Evolutionary conservation across 2,329 filamentous ascomycete genomes (phyloP).

Genomic region (Colletotrichum brevisporum): DNA sequence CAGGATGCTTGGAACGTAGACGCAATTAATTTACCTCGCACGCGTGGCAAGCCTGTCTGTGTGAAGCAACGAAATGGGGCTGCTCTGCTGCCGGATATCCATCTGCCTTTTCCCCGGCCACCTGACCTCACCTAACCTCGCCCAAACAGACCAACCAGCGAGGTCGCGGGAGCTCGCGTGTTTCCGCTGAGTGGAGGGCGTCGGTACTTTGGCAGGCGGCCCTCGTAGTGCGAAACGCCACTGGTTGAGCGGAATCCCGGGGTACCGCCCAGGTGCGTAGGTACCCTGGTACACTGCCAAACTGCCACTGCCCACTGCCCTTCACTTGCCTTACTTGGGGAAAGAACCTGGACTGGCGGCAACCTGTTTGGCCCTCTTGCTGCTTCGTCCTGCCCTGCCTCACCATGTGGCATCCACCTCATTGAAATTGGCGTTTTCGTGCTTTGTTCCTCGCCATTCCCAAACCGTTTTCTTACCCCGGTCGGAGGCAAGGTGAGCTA

Average conservation of each 20-base stretch:
- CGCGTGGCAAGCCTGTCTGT: constrained; percentile 21
- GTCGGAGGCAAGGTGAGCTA: neutral
- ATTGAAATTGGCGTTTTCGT: constrained; percentile 18
- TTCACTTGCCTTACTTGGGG: constrained; percentile 3
- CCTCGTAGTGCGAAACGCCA: constrained; percentile 14
- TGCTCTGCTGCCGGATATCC: neutral
- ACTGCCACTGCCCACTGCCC: neutral
- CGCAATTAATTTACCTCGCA: constrained; percentile 5
- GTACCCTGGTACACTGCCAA: neutral
- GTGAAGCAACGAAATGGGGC: constrained; percentile 1
- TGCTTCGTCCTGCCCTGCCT: constrained; percentile 9
- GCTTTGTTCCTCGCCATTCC: neutral
- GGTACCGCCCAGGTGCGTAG: constrained; percentile 4
- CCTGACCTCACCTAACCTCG: constrained; percentile 1
- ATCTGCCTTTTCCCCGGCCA: neutral
- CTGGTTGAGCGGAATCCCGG: constrained; percentile 16
- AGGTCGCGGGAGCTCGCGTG: no score
- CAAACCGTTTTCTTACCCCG: neutral
- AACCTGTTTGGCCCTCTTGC: neutral
- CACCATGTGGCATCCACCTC: constrained; percentile 11
- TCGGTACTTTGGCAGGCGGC: constrained; percentile 3
- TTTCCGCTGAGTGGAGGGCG: neutral
- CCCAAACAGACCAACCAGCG: no score
- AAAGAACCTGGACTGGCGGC: neutral
- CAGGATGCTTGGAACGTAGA: neutral